A percentile compares a stretch with the other conserved stretches of the same genome.
Evolutionary conservation across 768 basidiomycete species (phyloP).

Genomic region (Termitomyces titanicus): DNA sequence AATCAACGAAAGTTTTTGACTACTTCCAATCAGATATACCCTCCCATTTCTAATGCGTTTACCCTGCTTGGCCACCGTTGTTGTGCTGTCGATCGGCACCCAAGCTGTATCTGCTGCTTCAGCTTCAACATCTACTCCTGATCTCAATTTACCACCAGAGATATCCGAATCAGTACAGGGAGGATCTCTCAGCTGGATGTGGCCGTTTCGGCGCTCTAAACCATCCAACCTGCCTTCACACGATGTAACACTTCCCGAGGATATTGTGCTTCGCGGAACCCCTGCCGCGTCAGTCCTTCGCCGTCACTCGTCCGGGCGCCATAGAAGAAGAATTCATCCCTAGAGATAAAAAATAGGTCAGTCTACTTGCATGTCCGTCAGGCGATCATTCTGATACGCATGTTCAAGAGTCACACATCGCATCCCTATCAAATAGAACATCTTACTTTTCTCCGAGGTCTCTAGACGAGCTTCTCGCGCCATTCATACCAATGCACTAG

Average conservation of each 20-base stretch:
- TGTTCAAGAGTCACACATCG: background rate
- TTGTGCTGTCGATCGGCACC: constrained; percentile 6
- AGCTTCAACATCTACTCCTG: background rate
- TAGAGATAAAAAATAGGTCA: background rate
- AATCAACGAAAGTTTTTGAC: background rate
- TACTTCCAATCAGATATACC: background rate
- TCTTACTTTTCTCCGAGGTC: background rate
- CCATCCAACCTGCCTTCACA: background rate
- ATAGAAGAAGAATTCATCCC: constrained; percentile 16
- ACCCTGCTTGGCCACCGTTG: constrained; percentile 7
- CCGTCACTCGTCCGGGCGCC: constrained; percentile 12
- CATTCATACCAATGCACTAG: background rate
- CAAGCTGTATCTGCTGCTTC: constrained; percentile 1
- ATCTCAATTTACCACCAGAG: background rate
- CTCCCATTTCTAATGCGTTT: constrained; percentile 4
- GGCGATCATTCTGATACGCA: background rate
- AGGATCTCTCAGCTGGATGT: constrained; percentile 7
- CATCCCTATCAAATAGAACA: background rate
- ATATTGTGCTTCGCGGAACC: constrained; percentile 8
- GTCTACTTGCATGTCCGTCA: background rate
- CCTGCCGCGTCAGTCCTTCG: constrained; percentile 12
- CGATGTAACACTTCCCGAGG: background rate
- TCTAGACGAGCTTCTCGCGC: constrained; percentile 3
- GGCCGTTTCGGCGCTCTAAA: constrained; percentile 1
- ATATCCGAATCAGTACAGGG: background rate